Base-by-base conservation (phyloP, 192 early-diverging fungal species). In the Backusella sp. region DNA sequence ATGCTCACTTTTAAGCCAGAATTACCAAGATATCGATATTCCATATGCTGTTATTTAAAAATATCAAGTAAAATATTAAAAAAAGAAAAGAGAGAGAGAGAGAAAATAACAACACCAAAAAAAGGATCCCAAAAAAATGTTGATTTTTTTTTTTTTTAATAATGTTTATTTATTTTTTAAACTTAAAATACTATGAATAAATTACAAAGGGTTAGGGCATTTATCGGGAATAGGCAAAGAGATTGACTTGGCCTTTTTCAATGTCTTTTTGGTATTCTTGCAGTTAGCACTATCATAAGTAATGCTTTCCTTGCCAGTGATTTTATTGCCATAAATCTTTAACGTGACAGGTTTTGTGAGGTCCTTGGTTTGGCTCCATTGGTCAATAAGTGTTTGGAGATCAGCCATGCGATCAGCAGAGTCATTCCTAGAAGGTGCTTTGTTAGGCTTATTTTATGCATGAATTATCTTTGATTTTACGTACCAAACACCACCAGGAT, bases 21-120 rank as follows among this genome's bases (percentile, higher is more conserved):
- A 32, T 84, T 79, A 70, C 94, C 94, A 44, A 96, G 85, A 76
- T 86, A 91, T 37, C 93, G 88, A 83, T 94, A 96, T 76, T 96
- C 88, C 94, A 95, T 39, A 67, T 74, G 17, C 9, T 26, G 39
- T 71, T 46, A 4, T 71, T 12, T 44, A 44, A 44, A 44, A 35
- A 34, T n/a, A 14, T 0, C 15, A 15, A 70, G 36, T 23, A 9
- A 69, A 23, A 6, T 39, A 39, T 12, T 39, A 70, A 70, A 28
- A 15, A 44, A 70, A 70, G 39, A 70, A 26, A 9, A 32, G 26
- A 69, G 14, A 42, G 23, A 42, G 42, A 44, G 42, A 41, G 8
- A 70, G 12, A 42, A 37, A 28, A 44, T 39, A 21, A 8, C 1
- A 23, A 39, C 19, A 69, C 2, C 19, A 69, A 39, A 32, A 32